Evolutionary conservation across 495 filamentous ascomycete genomes (phyloP).

Genomic region (Cercophora samala): DNA sequence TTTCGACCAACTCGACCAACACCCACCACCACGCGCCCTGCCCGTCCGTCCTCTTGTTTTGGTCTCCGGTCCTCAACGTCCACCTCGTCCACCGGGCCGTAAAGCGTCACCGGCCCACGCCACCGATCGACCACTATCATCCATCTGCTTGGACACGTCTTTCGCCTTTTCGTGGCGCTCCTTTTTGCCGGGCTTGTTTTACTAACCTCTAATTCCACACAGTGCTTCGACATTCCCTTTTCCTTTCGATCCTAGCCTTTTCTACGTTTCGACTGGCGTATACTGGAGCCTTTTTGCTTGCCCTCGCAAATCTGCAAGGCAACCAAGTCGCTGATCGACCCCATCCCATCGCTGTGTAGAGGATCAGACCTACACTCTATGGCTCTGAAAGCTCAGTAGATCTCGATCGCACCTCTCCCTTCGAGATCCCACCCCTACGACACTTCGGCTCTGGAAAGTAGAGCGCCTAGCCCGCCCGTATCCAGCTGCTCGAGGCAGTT

Average conservation of each 20-base stretch:
- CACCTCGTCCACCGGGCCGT: not conserved
- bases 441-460: slow-evolving; percentile 43
- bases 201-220: not conserved
- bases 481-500: slow-evolving; percentile 47
- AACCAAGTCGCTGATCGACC: slow-evolving; percentile 1
- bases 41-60: not conserved
- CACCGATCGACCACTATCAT: not conserved
- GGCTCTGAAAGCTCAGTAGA: slow-evolving; percentile 44
- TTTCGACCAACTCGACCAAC: slow-evolving; percentile 6
- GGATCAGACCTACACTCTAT: slow-evolving; percentile 32
- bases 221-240: slow-evolving; percentile 33
- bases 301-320: not conserved
- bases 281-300: slow-evolving; percentile 6
- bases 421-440: slow-evolving; percentile 26
- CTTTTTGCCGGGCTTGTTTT: not conserved
- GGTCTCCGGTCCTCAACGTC: not conserved
- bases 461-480: slow-evolving; percentile 20
- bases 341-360: slow-evolving; percentile 5
- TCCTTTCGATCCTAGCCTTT: slow-evolving; percentile 16
- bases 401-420: slow-evolving; percentile 27
- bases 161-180: not conserved
- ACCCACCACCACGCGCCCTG: not conserved
- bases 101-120: not conserved
- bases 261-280: slow-evolving; percentile 9
- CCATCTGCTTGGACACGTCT: not conserved